These are phyloP conservation scores for Cyclotella atomus DNA, from an alignment of 108 stramenopile species.

Conservation along the genomic window DNA sequence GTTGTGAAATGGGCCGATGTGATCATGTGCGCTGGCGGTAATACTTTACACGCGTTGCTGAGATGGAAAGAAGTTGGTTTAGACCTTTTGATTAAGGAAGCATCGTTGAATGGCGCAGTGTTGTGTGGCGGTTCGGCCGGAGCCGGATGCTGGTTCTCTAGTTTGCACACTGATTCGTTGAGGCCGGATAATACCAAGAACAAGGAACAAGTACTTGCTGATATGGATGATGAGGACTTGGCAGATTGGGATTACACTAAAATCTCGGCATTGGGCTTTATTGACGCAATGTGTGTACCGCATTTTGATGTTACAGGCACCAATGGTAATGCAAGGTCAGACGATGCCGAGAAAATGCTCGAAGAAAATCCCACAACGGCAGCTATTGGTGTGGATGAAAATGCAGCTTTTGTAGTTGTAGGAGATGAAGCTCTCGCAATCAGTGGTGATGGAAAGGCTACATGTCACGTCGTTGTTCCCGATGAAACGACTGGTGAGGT, in stretches of 20 bases:
- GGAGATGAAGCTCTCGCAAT: conserved; percentile 35
- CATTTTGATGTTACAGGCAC: conserved; percentile 34
- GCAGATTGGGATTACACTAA: conserved; percentile 37
- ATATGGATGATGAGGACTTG: conserved; percentile 32
- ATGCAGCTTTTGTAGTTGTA: conserved; percentile 37
- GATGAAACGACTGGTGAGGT: conserved; percentile 26
- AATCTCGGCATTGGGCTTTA: conserved; percentile 36
- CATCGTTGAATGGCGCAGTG: conserved; percentile 28
- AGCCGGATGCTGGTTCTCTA: conserved; percentile 42
- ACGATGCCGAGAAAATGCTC: conserved; percentile 30
- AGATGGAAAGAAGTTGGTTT: conserved; percentile 41
- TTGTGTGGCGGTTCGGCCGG: conserved; percentile 43
- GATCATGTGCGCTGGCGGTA: conserved; percentile 36
- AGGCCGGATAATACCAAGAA: conserved; percentile 36
- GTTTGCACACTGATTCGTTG: conserved; percentile 37
- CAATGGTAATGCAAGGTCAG: conserved; percentile 10
- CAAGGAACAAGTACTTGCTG: conserved; percentile 11
- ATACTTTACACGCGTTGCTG: conserved; percentile 37
- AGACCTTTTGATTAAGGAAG: conserved; percentile 44
- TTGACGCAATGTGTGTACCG: conserved; percentile 43
- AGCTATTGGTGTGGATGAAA: conserved; percentile 30
- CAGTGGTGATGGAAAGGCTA: conserved; percentile 47
- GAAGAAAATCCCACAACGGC: conserved; percentile 2
- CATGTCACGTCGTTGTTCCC: conserved; percentile 23
- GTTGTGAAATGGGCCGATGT: conserved; percentile 45